phyloP scores from a whole-genome alignment of 140 eudicot species.

The Cichorium intybus region DNA sequence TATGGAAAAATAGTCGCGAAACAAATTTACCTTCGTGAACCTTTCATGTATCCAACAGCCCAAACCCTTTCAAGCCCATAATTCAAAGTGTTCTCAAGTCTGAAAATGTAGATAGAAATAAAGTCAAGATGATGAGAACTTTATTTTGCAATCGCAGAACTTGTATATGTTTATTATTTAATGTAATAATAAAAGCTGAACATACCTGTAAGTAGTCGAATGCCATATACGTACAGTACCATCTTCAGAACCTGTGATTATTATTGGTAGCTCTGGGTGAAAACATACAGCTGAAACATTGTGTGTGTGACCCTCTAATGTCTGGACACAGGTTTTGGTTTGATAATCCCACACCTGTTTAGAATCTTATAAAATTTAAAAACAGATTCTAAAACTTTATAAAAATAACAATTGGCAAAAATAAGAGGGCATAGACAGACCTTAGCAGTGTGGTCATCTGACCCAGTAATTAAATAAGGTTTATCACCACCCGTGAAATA shows the following conservation, averaged over 20 bases:
- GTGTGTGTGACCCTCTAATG: slow-evolving; percentile 83
- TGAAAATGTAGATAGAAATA: slow-evolving; percentile 17
- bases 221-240: slow-evolving; percentile 87
- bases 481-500: slow-evolving; percentile 83
- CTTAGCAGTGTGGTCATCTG: slow-evolving; percentile 92
- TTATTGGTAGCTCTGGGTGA: slow-evolving; percentile 79
- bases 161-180: not conserved
- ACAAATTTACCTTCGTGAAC: slow-evolving; percentile 58
- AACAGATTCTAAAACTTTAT: not conserved
- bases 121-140: not conserved
- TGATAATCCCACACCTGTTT: slow-evolving; percentile 90
- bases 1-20: not conserved
- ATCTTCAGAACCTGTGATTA: slow-evolving; percentile 88
- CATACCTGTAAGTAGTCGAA: slow-evolving; percentile 68
- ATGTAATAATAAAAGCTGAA: slow-evolving; percentile 16
- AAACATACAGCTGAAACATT: slow-evolving; percentile 76
- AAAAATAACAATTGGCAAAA: not conserved
- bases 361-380: slow-evolving; percentile 12
- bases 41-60: slow-evolving; percentile 74
- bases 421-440: slow-evolving; percentile 26
- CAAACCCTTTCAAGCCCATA: slow-evolving; percentile 83
- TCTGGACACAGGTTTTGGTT: slow-evolving; percentile 74
- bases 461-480: slow-evolving; percentile 78
- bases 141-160: not conserved
- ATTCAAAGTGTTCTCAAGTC: slow-evolving; percentile 74